Base-by-base conservation (phyloP, 1,139 yeast species). In the Hyphopichia burtonii region DNA sequence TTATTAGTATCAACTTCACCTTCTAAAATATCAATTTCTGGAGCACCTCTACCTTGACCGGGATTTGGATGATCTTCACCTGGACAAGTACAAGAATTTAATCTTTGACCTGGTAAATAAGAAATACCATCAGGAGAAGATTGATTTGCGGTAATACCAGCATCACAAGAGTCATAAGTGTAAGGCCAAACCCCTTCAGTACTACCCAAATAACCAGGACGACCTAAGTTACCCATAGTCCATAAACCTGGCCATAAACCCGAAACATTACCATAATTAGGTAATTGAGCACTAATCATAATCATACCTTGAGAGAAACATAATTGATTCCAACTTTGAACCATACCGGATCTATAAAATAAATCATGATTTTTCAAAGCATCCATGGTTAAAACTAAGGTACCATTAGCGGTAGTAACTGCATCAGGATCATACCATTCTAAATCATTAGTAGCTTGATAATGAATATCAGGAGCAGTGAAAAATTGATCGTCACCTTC, bases 341-440 rank as follows among this genome's bases (percentile, higher is more conserved):
- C 53, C 66, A 61, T 60, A n/a, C 65, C 66, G 1, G 63, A 58
- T 9, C 66, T 48, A 47, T 61, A 61, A 45, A 49, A 61, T 43
- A 61, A 45, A 37, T 57, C 45, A 44, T 61, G 66, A 48, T 58
- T 59, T 38, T 60, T 58, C 46, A 50, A 51, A 11, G 65, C 66
- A 40, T 61, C 66, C 62, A 61, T 54, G 6, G 56, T 44, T 31
- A 61, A 45, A 34, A 49, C 46, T 33, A 61, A 47, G 0, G 65
- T 56, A 4, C 66, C 66, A 39, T 59, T 52, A n/a, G 50, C 52
- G 9, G 66, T 61, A 32, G 58, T 51, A n/a, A 52, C 65, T 2
- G 66, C 66, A 37, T 61, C 66, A 3, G 66, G 66, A 37, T 59
- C 64, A 46, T 61, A 61, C 66, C 66, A 61, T 43, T 61, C 66